Conservation (phyloP, 176 grass and related monocot species). For the Avena sativa region DNA sequence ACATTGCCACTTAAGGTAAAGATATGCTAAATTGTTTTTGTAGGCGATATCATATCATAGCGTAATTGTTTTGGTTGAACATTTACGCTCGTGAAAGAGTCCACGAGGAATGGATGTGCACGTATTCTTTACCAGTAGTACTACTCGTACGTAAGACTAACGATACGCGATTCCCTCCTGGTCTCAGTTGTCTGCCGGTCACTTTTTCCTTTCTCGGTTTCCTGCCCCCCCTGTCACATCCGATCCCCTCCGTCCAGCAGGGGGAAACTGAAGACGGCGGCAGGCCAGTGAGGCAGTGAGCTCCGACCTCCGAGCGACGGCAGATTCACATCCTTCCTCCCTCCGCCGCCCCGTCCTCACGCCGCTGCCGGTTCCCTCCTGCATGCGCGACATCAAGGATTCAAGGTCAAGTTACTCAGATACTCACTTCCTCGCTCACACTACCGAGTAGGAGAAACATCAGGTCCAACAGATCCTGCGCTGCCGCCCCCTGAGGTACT, state of each 20-base stretch:
- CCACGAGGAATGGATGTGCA: not conserved
- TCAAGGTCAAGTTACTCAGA: not conserved
- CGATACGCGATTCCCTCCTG: not conserved
- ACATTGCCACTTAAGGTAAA: not conserved
- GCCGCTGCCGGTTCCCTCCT: not conserved
- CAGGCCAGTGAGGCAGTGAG: constrained; percentile 12
- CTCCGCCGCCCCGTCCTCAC: not conserved
- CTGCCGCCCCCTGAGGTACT: constrained; percentile 5
- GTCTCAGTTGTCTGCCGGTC: not conserved
- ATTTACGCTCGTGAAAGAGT: not conserved
- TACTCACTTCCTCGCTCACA: not conserved
- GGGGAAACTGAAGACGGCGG: not conserved
- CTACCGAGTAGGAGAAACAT: not conserved
- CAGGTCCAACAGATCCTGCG: not conserved
- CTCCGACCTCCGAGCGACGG: not conserved
- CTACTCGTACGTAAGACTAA: not conserved
- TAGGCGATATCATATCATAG: not conserved
- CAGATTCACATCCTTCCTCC: not conserved
- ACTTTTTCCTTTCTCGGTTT: not conserved
- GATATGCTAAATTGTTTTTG: not conserved
- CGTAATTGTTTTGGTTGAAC: not conserved
- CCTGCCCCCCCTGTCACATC: not conserved
- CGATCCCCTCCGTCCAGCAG: constrained; percentile 2
- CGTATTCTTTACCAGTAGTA: not conserved
- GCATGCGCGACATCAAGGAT: not conserved